phyloP scores from a whole-genome alignment of 2,329 filamentous ascomycete genomes.

The Whalleya microplaca region DNA sequence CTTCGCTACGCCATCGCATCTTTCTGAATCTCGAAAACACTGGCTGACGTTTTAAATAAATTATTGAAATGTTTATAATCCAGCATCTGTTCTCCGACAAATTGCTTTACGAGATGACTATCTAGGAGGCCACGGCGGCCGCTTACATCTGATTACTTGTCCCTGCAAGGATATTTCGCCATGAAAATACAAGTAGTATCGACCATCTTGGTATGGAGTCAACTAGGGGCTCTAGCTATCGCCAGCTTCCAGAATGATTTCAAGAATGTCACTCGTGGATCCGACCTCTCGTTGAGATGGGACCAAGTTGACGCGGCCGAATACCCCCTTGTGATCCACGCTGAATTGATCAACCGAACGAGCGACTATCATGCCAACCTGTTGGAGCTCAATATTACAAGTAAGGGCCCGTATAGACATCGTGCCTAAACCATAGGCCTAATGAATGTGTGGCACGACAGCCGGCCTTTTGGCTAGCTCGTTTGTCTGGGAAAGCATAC shows the following conservation, averaged over 20 bases:
- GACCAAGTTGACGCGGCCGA: slow-evolving; percentile 16
- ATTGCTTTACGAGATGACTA: no score
- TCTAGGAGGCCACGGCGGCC: no score
- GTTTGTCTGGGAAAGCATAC: slow-evolving; percentile 29
- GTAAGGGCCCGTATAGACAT: slow-evolving; percentile 14
- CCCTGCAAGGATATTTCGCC: background rate
- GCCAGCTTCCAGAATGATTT: slow-evolving; percentile 24
- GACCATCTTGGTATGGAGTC: background rate
- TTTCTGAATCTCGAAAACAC: no score
- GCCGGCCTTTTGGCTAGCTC: slow-evolving; percentile 25
- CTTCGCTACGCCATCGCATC: no score
- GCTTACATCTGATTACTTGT: no score
- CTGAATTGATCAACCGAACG: slow-evolving; percentile 28
- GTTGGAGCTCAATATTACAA: slow-evolving; percentile 27
- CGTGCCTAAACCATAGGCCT: background rate
- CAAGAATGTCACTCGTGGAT: slow-evolving; percentile 19
- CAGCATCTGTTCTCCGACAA: no score
- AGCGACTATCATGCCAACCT: slow-evolving; percentile 27
- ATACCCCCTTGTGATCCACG: slow-evolving; percentile 26
- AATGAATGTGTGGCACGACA: slow-evolving; percentile 1
- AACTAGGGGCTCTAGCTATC: slow-evolving; percentile 1
- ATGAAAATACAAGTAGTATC: slow-evolving; percentile 2
- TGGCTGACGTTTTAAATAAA: no score
- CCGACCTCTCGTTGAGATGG: slow-evolving; percentile 30
- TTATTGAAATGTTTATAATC: no score